Base-by-base conservation (phyloP, 495 filamentous ascomycete species). In the Aspergillus haitiensis region DNA sequence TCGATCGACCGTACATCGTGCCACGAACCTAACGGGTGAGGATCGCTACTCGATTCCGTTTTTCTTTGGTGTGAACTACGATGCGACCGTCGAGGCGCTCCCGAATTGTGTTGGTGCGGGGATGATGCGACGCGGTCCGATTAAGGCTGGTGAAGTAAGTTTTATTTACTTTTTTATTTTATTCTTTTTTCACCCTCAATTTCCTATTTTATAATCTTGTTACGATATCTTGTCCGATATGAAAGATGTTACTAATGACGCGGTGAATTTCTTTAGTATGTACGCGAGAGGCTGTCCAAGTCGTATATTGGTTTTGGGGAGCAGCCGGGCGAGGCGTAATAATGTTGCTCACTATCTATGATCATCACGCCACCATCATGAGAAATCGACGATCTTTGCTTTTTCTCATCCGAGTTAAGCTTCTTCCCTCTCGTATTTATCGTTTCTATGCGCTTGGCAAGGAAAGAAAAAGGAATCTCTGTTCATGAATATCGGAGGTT, bases 41-140 rank as follows among this genome's bases (percentile, higher is more conserved):
- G 73, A 81, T 40, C 70, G 80, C 15, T 81, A 77, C 59, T 78
- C 77, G 4, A 70, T 81, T 6, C 76, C 82, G 0, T 79, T 82
- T 54, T 82, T 82, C 66, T 78, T 80, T 53, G 70, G 71, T 0
- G 62, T 72, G 2, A 63, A 69, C 44, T 74, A 75, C 46, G 58
- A 70, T 49, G 63, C 67, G 0, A 73, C 67, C 0, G 61, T 74
- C 1, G 61, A 56, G 1, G 67, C 68, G 1, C 15, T 74, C 40
- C 60, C 62, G 21, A 64, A 52, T n/a, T 61, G 62, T 34, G 61
- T 61, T 6, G 60, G 65, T 1, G 40, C 45, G 10, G 57, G 67
- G n/a, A 62, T 61, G 4, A 48, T 62, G 3, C 61, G 62, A 15
- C 56, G 52, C 21, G 39, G 52, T 37, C 64, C 69, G 6, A 67